Evolutionary conservation across 139 green algal genomes (phyloP).

Genomic region (Klebsormidium nitens): DNA sequence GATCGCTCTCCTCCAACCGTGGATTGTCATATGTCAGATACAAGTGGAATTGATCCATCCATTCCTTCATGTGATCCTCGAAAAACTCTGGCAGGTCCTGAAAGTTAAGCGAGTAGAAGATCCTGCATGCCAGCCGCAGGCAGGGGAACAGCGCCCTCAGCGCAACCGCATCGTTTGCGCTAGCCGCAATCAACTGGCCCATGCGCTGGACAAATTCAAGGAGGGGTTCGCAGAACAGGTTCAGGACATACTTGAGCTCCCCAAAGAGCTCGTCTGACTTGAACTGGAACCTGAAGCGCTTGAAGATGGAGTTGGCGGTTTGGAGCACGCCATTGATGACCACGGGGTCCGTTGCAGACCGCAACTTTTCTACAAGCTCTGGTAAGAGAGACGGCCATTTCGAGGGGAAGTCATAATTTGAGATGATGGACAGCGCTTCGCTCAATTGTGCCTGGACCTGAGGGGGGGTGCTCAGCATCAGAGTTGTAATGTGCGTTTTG

Average conservation of each 20-base stretch:
- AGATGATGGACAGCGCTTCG: conserved; percentile 90
- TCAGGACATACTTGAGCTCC: conserved; percentile 67
- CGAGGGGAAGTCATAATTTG: conserved; percentile 80
- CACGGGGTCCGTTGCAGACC: conserved; percentile 44
- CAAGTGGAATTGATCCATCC: conserved; percentile 31
- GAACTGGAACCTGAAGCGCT: conserved; percentile 74
- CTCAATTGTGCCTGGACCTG: conserved; percentile 54
- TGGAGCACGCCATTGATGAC: conserved; percentile 74
- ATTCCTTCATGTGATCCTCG: conserved; percentile 68
- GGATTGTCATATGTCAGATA: conserved; percentile 62
- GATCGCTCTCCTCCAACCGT: conserved; percentile 43
- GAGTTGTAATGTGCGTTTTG: conserved; percentile 67
- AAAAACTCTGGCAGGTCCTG: conserved; percentile 87
- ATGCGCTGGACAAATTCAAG: conserved; percentile 36
- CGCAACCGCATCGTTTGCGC: conserved; percentile 30
- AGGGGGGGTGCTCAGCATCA: conserved; percentile 83
- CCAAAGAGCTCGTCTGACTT: conserved; percentile 55
- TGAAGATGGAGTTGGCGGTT: conserved; percentile 94
- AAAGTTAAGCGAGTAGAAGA: conserved; percentile 93
- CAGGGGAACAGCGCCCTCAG: conserved; percentile 59
- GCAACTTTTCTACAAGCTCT: conserved; percentile 73
- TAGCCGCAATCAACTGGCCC: conserved; percentile 25
- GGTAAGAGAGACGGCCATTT: conserved; percentile 83
- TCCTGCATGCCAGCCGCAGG: conserved; percentile 61
- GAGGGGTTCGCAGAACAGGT: conserved; percentile 55